phyloP scores from a whole-genome alignment of 2,329 filamentous ascomycete species.

The Ophiognomonia clavigignenti-juglandacearum region DNA sequence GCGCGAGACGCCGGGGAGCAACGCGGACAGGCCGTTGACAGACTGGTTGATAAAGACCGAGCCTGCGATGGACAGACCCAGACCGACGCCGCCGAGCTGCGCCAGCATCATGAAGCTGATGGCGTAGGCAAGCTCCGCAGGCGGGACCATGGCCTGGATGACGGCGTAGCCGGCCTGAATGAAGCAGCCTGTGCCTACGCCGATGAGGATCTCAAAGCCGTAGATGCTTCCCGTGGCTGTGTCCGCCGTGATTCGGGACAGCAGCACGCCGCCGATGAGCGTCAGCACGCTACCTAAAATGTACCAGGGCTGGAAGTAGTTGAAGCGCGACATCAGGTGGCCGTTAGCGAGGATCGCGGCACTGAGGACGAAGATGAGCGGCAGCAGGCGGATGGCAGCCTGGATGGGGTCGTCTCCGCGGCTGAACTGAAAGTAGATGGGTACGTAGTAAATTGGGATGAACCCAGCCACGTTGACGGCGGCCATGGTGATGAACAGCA shows the following conservation, averaged over 20 bases:
- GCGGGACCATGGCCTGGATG: no score
- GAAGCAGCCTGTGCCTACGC: slow-evolving; percentile 20
- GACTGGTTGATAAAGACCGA: no score
- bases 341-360: slow-evolving; percentile 8
- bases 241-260: slow-evolving; percentile 18
- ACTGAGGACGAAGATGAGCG: slow-evolving; percentile 23
- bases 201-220: slow-evolving; percentile 18
- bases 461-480: slow-evolving; percentile 28
- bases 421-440: slow-evolving; percentile 39
- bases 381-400: slow-evolving; percentile 35
- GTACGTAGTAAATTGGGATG: slow-evolving; percentile 43
- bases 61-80: no score
- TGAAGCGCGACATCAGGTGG: slow-evolving; percentile 8
- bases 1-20: no score
- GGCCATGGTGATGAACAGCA: slow-evolving; percentile 36
- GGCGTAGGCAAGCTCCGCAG: no score
- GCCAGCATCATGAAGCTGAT: no score
- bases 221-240: slow-evolving; percentile 18
- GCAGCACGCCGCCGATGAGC: no score
- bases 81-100: no score
- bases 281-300: no score
- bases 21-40: no score
- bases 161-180: no score
- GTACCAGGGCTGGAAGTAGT: slow-evolving; percentile 19
- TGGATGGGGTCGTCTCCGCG: slow-evolving; percentile 30